Evolutionary conservation across 306 rosid species (phyloP).

Genomic region (Ziziphus jujuba): DNA sequence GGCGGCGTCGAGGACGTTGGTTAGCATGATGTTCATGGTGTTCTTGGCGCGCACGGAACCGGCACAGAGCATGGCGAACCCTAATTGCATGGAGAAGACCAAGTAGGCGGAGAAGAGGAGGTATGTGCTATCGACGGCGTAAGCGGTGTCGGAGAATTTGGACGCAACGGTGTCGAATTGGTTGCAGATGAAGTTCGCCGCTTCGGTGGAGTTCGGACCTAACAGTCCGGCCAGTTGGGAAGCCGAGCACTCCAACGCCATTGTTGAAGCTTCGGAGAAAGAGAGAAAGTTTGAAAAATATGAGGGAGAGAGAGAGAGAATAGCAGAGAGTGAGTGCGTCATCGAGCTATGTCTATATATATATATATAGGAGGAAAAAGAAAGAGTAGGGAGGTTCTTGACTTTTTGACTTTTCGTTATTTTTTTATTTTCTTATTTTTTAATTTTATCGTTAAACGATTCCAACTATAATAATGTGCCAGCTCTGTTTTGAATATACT

Average conservation of each 20-base stretch:
- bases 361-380: neutral
- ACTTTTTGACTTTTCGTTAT: neutral
- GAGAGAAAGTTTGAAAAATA: neutral
- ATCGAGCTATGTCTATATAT: too few species aligned
- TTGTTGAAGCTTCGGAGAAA: neutral
- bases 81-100: constrained; percentile 98
- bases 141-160: constrained; percentile 45
- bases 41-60: constrained; percentile 98
- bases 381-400: neutral
- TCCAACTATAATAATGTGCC: too few species aligned
- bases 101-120: constrained; percentile 92
- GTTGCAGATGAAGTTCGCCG: constrained; percentile 58
- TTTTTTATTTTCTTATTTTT: neutral
- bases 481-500: too few species aligned
- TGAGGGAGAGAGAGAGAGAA: neutral
- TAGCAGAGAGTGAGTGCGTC: neutral
- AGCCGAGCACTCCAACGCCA: constrained; percentile 46
- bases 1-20: constrained; percentile 93
- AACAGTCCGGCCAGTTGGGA: constrained; percentile 40
- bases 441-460: too few species aligned
- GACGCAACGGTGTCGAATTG: constrained; percentile 32
- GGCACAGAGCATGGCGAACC: constrained; percentile 97
- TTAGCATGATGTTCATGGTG: constrained; percentile 99
- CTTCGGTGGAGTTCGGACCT: constrained; percentile 60
- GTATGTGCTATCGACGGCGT: constrained; percentile 69